Conservation (phyloP, 2,329 filamentous ascomycete genomes). For the Aspergillus sp. region DNA sequence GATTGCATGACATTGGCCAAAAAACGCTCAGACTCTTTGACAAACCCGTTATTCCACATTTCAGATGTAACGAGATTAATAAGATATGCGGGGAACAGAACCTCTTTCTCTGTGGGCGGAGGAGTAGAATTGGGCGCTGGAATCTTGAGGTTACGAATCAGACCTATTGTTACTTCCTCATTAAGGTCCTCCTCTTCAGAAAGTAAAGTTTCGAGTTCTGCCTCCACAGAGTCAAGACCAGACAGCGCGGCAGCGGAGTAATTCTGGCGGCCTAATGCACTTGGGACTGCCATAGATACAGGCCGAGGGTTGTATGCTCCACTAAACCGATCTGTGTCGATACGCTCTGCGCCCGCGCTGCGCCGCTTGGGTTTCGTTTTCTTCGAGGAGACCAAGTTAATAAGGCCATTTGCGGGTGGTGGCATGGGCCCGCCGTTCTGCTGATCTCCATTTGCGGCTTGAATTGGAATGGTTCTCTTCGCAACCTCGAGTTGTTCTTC, state of each 20-base stretch:
- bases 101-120: slow-evolving; percentile 95
- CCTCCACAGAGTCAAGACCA: slow-evolving; percentile 84
- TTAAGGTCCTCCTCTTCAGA: slow-evolving; percentile 95
- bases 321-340: slow-evolving; percentile 86
- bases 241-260: slow-evolving; percentile 75
- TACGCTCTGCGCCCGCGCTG: slow-evolving; percentile 83
- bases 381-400: slow-evolving; percentile 96
- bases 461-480: slow-evolving; percentile 72
- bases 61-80: slow-evolving; percentile 99
- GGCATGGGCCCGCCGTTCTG: slow-evolving; percentile 62
- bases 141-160: slow-evolving; percentile 96
- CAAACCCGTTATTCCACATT: slow-evolving; percentile 99
- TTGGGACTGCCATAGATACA: slow-evolving; percentile 86
- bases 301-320: slow-evolving; percentile 90
- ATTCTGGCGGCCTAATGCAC: slow-evolving; percentile 62
- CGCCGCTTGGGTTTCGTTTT: slow-evolving; percentile 81
- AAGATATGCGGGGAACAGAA: slow-evolving; percentile 96
- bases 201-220: slow-evolving; percentile 89
- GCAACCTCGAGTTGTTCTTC: slow-evolving; percentile 90
- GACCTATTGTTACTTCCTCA: slow-evolving; percentile 92
- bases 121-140: slow-evolving; percentile 83
- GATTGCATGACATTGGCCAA: slow-evolving; percentile 99
- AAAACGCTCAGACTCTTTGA: slow-evolving; percentile 98
- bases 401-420: slow-evolving; percentile 70
- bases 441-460: slow-evolving; percentile 60